phyloP scores from a whole-genome alignment of 306 rosid species.

The Argentina anserina region DNA sequence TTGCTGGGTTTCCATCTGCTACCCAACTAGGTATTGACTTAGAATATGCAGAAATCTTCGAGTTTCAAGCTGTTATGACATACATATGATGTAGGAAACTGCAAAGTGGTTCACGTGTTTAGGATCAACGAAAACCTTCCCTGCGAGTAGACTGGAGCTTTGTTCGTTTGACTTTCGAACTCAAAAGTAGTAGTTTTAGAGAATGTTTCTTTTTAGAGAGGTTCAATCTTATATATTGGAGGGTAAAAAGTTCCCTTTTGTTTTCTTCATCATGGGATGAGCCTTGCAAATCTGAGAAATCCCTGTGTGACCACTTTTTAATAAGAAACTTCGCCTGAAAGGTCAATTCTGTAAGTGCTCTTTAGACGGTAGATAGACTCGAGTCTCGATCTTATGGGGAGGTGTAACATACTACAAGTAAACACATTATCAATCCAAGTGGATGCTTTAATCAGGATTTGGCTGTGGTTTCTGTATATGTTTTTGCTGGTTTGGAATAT shows the following conservation, averaged over 20 bases:
- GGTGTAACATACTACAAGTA: background rate
- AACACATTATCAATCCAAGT: background rate
- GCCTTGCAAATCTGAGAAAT: background rate
- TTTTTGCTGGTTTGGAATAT: background rate
- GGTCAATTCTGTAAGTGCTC: background rate
- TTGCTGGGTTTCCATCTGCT: background rate
- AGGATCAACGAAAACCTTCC: too few relatives aligned
- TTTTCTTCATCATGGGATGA: background rate
- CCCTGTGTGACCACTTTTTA: background rate
- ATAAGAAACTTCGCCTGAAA: background rate
- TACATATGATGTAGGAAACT: too few relatives aligned
- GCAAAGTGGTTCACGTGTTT: too few relatives aligned
- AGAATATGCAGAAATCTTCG: background rate
- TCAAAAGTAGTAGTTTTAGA: background rate
- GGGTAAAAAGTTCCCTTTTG: background rate
- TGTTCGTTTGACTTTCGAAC: too few relatives aligned
- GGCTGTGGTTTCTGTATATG: background rate
- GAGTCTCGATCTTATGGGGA: background rate
- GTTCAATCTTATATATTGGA: background rate
- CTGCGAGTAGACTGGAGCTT: too few relatives aligned
- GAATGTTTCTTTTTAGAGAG: background rate
- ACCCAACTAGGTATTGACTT: background rate
- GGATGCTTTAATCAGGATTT: background rate
- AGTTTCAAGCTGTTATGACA: background rate
- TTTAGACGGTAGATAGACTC: background rate